Evolutionary conservation across 208 protist genomes (phyloP).

Genomic region (Phytomonas sp.): DNA sequence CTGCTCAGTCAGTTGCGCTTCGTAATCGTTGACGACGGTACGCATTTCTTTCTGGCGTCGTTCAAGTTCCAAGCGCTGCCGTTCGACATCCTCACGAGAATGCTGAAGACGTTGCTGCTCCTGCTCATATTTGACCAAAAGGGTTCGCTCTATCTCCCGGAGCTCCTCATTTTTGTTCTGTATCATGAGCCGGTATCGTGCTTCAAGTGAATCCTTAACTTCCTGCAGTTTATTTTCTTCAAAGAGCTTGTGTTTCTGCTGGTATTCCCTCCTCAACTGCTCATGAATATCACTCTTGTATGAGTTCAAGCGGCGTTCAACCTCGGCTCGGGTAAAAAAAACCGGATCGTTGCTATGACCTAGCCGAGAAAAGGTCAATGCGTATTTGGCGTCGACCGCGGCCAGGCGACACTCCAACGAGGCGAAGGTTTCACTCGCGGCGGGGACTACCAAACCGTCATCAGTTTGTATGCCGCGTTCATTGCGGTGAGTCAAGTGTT

Average conservation of each 20-base stretch:
- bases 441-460: constrained; percentile 13
- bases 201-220: constrained; percentile 38
- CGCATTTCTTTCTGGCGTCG: constrained; percentile 38
- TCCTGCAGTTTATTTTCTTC: constrained; percentile 48
- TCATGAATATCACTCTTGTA: constrained; percentile 65
- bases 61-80: constrained; percentile 50
- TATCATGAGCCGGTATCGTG: constrained; percentile 36
- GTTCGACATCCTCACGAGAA: constrained; percentile 53
- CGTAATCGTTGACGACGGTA: constrained; percentile 30
- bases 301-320: constrained; percentile 66
- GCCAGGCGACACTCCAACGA: constrained; percentile 76
- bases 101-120: constrained; percentile 52
- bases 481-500: constrained; percentile 16
- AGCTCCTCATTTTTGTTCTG: constrained; percentile 63
- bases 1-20: constrained; percentile 19
- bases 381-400: constrained; percentile 81
- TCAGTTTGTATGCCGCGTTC: constrained; percentile 58
- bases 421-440: constrained; percentile 28
- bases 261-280: constrained; percentile 65
- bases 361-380: constrained; percentile 62
- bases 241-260: constrained; percentile 61
- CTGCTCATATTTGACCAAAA: constrained; percentile 43
- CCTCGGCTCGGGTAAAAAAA: constrained; percentile 49
- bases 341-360: constrained; percentile 16
- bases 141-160: constrained; percentile 42